These are phyloP conservation scores for Desmodesmus armatus DNA, from an alignment of 139 green algal species.

Conservation along the genomic window DNA sequence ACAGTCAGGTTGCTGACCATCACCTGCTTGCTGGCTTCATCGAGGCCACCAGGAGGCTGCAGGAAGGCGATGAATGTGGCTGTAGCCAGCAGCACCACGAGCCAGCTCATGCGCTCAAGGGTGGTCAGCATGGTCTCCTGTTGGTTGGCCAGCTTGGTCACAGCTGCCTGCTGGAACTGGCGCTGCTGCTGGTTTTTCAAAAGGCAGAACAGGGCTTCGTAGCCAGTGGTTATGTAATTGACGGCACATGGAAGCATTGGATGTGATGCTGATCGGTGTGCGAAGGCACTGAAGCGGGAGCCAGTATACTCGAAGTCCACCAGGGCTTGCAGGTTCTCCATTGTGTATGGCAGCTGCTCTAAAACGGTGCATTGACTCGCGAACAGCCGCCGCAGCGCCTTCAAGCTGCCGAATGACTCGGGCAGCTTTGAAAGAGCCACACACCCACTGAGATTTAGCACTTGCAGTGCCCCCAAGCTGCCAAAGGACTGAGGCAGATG, in stretches of 20 bases:
- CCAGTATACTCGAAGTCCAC: background rate
- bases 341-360: too few relatives aligned
- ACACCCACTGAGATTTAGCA: background rate
- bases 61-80: constrained; percentile 36
- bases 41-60: constrained; percentile 13
- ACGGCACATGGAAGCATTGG: background rate
- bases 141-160: background rate
- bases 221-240: background rate
- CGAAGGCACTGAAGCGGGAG: background rate
- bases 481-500: background rate
- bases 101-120: constrained; percentile 41
- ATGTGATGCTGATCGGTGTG: background rate
- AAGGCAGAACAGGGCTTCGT: background rate
- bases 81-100: constrained; percentile 32
- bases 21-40: background rate
- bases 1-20: background rate
- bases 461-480: background rate
- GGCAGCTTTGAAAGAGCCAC: too few relatives aligned
- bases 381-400: too few relatives aligned
- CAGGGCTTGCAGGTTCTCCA: background rate
- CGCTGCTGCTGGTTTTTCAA: too few relatives aligned
- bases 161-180: background rate
- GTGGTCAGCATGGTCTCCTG: constrained; percentile 42
- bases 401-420: too few relatives aligned
- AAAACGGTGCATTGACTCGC: too few relatives aligned